These are phyloP conservation scores for Climacium dendroides DNA, from an alignment of 225 moss, liverwort and hornwort genomes.

Conservation along the genomic window DNA sequence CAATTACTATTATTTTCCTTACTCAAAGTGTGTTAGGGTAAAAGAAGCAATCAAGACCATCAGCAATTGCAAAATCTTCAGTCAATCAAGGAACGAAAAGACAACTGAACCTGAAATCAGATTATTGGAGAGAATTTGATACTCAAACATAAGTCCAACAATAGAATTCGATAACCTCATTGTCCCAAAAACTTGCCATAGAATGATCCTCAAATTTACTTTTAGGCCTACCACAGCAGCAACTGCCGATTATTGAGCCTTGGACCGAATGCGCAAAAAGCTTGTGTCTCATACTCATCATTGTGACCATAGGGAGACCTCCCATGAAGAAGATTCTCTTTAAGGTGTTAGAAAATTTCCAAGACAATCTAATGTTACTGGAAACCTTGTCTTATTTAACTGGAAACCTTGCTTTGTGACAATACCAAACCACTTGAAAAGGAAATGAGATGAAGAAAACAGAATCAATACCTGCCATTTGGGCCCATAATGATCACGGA, in stretches of 20 bases:
- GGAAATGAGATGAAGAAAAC: neutral
- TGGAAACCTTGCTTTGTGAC: neutral
- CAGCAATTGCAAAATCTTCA: neutral
- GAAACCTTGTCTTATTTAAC: neutral
- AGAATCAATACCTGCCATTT: slow-evolving; percentile 26
- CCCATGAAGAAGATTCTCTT: neutral
- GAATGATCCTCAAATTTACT: neutral
- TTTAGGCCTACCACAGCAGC: neutral
- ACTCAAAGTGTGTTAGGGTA: neutral
- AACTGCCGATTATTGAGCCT: neutral
- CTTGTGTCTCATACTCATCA: too few relatives aligned
- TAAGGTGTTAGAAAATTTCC: neutral
- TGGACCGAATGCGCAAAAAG: neutral
- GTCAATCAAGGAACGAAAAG: neutral
- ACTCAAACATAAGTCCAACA: neutral
- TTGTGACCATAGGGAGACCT: neutral
- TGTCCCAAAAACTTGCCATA: neutral
- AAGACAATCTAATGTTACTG: neutral
- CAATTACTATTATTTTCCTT: neutral
- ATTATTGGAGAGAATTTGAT: neutral
- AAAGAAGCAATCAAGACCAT: neutral
- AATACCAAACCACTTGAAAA: neutral
- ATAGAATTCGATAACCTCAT: neutral
- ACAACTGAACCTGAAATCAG: neutral
- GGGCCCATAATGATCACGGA: slow-evolving; percentile 44